Evolutionary conservation across 116 monocot species (phyloP).

Genomic region (Cymodocea nodosa): DNA sequence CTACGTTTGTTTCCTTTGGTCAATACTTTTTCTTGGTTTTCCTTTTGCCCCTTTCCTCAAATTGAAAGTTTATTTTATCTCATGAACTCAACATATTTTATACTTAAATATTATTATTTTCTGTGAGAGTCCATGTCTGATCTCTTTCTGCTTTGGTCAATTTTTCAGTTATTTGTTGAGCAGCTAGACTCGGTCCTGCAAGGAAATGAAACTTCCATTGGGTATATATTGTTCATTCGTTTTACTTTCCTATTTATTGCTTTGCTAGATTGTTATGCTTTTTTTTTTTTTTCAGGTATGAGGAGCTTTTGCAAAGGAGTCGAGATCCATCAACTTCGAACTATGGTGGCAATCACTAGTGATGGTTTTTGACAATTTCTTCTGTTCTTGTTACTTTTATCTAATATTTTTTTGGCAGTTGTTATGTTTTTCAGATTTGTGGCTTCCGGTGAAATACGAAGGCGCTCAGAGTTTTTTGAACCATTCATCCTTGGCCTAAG

Average conservation of each 20-base stretch:
- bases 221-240: conserved; percentile 27
- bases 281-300: conserved; percentile 31
- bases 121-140: conserved; percentile 1
- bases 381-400: background rate
- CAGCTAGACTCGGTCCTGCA: conserved; percentile 51
- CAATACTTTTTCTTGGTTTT: background rate
- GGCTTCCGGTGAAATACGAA: conserved; percentile 76
- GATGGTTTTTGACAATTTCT: background rate
- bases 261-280: background rate
- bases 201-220: conserved; percentile 36
- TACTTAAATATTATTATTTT: background rate
- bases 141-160: background rate
- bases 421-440: conserved; percentile 99
- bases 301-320: conserved; percentile 68
- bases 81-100: too few relatives aligned
- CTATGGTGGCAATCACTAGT: conserved; percentile 40
- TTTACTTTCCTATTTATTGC: background rate
- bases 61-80: background rate
- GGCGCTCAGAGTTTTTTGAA: conserved; percentile 76
- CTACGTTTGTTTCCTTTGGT: too few relatives aligned
- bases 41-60: background rate
- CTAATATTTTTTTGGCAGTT: conserved; percentile 32
- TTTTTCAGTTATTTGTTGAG: conserved; percentile 66
- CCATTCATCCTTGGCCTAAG: conserved; percentile 79
- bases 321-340: conserved; percentile 53